These are phyloP conservation scores for Luvunga scandens DNA, from an alignment of 345 rosid genomes.

Conservation along the genomic window DNA sequence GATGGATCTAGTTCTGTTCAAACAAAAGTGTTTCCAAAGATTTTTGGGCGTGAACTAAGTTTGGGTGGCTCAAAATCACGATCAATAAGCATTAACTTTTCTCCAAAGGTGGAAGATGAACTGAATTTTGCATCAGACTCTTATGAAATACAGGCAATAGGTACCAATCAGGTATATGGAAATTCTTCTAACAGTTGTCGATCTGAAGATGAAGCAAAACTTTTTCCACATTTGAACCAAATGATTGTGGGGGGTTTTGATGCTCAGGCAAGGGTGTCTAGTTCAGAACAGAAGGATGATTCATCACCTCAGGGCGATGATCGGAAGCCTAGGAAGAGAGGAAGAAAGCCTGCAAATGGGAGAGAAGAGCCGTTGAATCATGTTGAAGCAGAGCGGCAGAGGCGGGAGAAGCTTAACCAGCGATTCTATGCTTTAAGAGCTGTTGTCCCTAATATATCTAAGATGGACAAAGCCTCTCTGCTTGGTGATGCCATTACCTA, in stretches of 20 bases:
- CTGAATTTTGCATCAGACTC: constrained; percentile 57
- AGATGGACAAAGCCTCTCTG: constrained; percentile 94
- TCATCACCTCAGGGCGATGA: constrained; percentile 54
- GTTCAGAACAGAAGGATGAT: constrained; percentile 68
- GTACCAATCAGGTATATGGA: constrained; percentile 53
- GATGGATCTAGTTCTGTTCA: constrained; percentile 58
- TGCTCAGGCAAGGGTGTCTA: constrained; percentile 37
- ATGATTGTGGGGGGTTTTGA: constrained; percentile 37
- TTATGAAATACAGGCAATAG: constrained; percentile 43
- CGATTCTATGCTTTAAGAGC: constrained; percentile 90
- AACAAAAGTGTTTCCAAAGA: constrained; percentile 64
- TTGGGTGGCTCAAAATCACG: constrained; percentile 65
- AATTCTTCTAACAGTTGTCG: constrained; percentile 50
- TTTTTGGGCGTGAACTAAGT: constrained; percentile 82
- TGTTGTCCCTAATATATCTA: constrained; percentile 90
- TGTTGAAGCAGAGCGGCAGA: constrained; percentile 93
- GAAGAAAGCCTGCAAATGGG: constrained; percentile 95
- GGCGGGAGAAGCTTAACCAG: constrained; percentile 97
- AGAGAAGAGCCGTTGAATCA: constrained; percentile 96
- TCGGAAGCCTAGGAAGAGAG: constrained; percentile 91
- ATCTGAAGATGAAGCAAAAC: constrained; percentile 44
- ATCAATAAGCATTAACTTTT: constrained; percentile 72
- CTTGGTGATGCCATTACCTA: constrained; percentile 87
- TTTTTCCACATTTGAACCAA: constrained; percentile 46
- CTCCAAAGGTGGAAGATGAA: constrained; percentile 88